phyloP scores from a whole-genome alignment of 2,329 filamentous ascomycete species.

The Fusarium sp. region DNA sequence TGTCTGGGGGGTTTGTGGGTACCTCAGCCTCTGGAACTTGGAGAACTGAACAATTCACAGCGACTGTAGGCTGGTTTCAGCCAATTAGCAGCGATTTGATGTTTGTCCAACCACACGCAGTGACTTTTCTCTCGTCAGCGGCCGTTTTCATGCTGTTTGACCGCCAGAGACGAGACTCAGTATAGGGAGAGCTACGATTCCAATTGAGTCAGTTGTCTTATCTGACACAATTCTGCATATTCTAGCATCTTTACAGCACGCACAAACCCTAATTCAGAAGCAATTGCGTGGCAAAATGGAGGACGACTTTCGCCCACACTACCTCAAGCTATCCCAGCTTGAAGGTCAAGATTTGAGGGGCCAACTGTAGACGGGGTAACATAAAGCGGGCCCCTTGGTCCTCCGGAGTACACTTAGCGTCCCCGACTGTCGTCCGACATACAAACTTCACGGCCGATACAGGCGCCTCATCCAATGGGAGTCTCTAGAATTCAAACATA shows the following conservation, averaged over 20 bases:
- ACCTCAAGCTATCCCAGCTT: constrained; percentile 21
- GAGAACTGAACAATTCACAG: constrained; percentile 3
- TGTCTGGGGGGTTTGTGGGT: constrained; percentile 31
- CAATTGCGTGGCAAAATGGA: constrained; percentile 23
- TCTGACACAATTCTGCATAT: background rate
- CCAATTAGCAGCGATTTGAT: constrained; percentile 25
- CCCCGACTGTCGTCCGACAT: constrained; percentile 29
- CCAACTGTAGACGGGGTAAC: constrained; percentile 20
- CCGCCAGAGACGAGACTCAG: background rate
- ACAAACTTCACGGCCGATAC: constrained; percentile 11
- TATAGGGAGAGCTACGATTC: background rate
- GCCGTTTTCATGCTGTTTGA: constrained; percentile 9
- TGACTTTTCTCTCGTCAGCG: constrained; percentile 13
- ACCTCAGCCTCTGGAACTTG: constrained; percentile 2
- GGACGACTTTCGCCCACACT: constrained; percentile 14
- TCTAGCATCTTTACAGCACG: background rate
- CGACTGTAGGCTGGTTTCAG: background rate
- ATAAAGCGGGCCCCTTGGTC: constrained; percentile 10
- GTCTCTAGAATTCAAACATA: constrained; percentile 12
- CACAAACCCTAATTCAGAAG: background rate
- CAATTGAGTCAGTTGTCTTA: background rate
- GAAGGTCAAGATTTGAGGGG: constrained; percentile 20
- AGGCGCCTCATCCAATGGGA: constrained; percentile 29
- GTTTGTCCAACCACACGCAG: constrained; percentile 26
- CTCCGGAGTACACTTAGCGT: constrained; percentile 29